phyloP scores from a whole-genome alignment of 345 rosid genomes.

The Citrus inodora region DNA sequence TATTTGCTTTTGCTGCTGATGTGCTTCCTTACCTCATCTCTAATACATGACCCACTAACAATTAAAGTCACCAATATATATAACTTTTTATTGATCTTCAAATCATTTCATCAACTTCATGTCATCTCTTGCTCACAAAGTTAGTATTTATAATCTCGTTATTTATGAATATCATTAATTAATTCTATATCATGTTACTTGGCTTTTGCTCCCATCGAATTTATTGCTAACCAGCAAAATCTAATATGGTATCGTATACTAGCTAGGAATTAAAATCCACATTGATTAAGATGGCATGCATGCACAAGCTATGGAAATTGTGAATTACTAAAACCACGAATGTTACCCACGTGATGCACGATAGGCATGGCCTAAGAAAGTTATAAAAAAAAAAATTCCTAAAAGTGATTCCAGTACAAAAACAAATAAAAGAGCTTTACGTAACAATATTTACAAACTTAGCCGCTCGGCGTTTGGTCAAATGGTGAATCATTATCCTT shows the following conservation, averaged over 20 bases:
- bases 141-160: background rate
- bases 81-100: background rate
- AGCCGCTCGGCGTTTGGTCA: rapidly evolving
- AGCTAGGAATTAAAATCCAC: background rate
- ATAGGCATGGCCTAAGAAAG: too few relatives aligned
- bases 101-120: background rate
- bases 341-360: background rate
- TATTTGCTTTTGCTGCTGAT: slow-evolving; percentile 1
- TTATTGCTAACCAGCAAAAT: background rate
- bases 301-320: background rate
- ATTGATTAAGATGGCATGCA: background rate
- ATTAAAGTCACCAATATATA: background rate
- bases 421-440: too few relatives aligned
- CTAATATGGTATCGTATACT: background rate
- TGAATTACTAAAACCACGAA: background rate
- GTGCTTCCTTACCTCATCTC: slow-evolving; percentile 8
- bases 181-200: too few relatives aligned
- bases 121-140: background rate
- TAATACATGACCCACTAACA: background rate
- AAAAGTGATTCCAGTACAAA: too few relatives aligned
- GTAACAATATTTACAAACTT: too few relatives aligned
- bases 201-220: background rate
- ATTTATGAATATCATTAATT: too few relatives aligned
- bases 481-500: too few relatives aligned
- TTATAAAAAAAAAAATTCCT: too few relatives aligned